A percentile compares a stretch with the other conserved stretches of the same genome.
Conservation (phyloP, 495 filamentous ascomycete genomes). For the Neurospora sp. region DNA sequence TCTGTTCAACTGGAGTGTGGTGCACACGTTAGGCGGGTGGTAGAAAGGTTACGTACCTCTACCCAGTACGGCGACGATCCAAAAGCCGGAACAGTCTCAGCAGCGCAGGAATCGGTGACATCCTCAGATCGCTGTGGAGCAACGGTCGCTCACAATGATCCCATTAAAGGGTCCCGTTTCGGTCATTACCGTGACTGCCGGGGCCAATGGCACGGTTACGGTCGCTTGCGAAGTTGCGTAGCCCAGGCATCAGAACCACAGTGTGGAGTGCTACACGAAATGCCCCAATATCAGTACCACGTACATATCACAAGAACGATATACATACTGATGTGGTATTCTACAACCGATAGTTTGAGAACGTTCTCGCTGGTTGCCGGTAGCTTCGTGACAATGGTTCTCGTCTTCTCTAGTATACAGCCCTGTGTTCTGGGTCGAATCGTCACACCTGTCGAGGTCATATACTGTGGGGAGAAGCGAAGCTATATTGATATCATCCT, state of each 20-base stretch:
- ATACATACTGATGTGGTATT: conserved; percentile 2
- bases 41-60: conserved; percentile 5
- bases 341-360: background rate
- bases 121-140: conserved; percentile 4
- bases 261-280: conserved; percentile 1
- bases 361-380: background rate
- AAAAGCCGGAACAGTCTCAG: conserved; percentile 8
- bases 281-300: conserved; percentile 2
- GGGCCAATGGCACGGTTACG: conserved; percentile 14
- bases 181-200: background rate
- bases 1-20: conserved; percentile 1
- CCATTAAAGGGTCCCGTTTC: conserved; percentile 9
- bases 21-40: background rate
- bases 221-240: conserved; percentile 7
- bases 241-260: background rate
- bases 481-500: conserved; percentile 4
- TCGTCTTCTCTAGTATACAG: background rate
- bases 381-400: background rate
- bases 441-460: background rate
- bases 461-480: background rate
- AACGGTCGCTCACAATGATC: conserved; percentile 4
- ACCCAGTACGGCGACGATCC: background rate
- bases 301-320: conserved; percentile 3
- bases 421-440: background rate
- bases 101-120: conserved; percentile 2